These are phyloP conservation scores for Hygrophila difformis DNA, from an alignment of 257 asterid genomes.

Conservation along the genomic window DNA sequence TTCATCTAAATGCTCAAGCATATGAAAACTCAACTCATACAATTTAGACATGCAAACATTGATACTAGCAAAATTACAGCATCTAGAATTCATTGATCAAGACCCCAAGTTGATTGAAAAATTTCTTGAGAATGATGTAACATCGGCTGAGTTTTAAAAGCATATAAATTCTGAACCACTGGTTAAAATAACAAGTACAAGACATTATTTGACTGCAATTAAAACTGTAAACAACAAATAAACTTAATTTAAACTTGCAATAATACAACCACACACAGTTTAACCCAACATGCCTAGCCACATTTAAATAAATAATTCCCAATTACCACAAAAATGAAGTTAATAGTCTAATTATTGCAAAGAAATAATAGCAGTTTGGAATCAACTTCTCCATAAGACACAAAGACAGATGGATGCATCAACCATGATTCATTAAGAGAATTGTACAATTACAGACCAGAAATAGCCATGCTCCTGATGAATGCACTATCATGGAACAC, in stretches of 20 bases:
- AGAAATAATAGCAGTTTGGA: background rate
- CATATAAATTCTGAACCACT: conserved; percentile 1
- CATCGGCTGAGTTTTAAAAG: background rate
- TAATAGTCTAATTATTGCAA: background rate
- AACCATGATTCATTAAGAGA: too few species aligned
- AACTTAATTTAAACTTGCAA: background rate
- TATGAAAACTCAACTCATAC: too few species aligned
- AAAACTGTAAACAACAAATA: too few species aligned
- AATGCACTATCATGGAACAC: background rate
- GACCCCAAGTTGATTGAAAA: background rate
- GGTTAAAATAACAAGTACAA: too few species aligned
- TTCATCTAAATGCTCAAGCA: too few species aligned
- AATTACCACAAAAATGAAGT: too few species aligned
- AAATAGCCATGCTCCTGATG: background rate
- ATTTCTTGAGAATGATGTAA: background rate
- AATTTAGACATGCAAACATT: background rate
- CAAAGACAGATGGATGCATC: conserved; percentile 1
- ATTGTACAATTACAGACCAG: conserved; percentile 2
- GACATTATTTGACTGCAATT: too few species aligned
- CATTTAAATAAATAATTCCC: too few species aligned
- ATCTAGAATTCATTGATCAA: background rate
- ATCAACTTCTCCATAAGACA: background rate
- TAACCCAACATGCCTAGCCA: too few species aligned
- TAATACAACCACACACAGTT: too few species aligned
- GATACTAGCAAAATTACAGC: background rate